Conservation (phyloP, 148 eudicot species). For the Camellia granthamiana region DNA sequence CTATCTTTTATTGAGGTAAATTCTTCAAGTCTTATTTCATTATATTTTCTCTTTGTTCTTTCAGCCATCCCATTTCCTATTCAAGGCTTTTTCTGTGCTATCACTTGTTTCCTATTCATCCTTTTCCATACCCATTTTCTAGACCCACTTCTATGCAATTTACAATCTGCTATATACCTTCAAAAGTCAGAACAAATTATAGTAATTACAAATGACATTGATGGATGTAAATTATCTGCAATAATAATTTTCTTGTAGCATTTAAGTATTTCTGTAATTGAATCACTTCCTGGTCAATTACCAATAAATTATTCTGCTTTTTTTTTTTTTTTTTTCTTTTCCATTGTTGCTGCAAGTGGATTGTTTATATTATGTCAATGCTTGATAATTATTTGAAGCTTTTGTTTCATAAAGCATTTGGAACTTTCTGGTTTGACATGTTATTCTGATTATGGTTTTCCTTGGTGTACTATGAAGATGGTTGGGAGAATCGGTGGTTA, state of each 20-base stretch:
- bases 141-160: neutral
- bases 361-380: neutral
- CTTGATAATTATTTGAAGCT: neutral
- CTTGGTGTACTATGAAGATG: slow-evolving; percentile 45
- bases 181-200: neutral
- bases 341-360: neutral
- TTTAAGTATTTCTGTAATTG: neutral
- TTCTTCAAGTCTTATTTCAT: no score
- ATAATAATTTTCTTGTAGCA: neutral
- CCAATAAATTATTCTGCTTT: no score
- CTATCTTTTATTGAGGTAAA: no score
- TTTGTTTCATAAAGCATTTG: neutral
- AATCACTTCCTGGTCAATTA: neutral
- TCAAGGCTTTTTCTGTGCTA: no score
- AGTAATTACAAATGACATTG: neutral
- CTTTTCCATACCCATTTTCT: no score
- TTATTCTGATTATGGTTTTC: neutral
- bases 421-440: neutral
- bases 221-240: neutral
- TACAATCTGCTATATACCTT: neutral
- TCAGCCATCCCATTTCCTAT: no score
- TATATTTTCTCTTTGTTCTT: no score
- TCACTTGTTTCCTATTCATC: no score
- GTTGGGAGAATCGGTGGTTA: slow-evolving; percentile 92
- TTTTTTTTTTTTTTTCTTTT: neutral